Conservation (phyloP, 2,329 filamentous ascomycete species). For the Neofusicoccum cordaticola region DNA sequence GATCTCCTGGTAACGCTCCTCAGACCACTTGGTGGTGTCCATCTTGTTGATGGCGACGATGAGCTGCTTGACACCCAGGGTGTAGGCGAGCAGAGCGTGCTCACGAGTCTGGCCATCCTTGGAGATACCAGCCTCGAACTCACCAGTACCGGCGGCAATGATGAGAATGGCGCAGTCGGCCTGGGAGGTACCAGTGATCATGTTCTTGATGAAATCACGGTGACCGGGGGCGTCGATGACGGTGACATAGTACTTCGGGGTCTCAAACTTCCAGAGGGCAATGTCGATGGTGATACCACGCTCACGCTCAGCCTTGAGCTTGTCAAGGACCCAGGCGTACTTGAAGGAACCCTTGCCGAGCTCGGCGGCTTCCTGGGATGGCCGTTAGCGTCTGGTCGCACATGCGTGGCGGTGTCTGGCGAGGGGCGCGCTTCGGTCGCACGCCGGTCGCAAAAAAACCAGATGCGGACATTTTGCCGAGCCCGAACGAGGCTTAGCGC, state of each 20-base stretch:
- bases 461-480: conserved; percentile 22
- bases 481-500: conserved; percentile 30
- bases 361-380: conserved; percentile 86
- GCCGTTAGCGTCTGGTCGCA: conserved; percentile 33
- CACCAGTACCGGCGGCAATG: conserved; percentile 99
- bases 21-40: conserved; percentile 98
- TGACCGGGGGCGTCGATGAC: conserved; percentile 99
- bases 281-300: conserved; percentile 99
- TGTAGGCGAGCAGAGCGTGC: conserved; percentile 99
- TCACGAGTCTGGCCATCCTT: conserved; percentile 99
- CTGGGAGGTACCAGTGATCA: conserved; percentile 99
- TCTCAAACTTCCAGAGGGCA: conserved; percentile 99
- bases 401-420: background rate
- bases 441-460: conserved; percentile 13
- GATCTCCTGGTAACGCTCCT: conserved; percentile 96
- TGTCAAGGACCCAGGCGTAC: conserved; percentile 99
- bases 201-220: conserved; percentile 99
- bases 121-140: conserved; percentile 99
- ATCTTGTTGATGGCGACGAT: conserved; percentile 99
- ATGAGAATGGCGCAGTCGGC: conserved; percentile 99
- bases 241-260: conserved; percentile 94
- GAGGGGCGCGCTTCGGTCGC: background rate
- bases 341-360: conserved; percentile 99
- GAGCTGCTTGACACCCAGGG: conserved; percentile 99
- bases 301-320: conserved; percentile 99